These are phyloP conservation scores for Xylaria hypoxylon DNA, from an alignment of 2,329 filamentous ascomycete genomes.

Conservation along the genomic window DNA sequence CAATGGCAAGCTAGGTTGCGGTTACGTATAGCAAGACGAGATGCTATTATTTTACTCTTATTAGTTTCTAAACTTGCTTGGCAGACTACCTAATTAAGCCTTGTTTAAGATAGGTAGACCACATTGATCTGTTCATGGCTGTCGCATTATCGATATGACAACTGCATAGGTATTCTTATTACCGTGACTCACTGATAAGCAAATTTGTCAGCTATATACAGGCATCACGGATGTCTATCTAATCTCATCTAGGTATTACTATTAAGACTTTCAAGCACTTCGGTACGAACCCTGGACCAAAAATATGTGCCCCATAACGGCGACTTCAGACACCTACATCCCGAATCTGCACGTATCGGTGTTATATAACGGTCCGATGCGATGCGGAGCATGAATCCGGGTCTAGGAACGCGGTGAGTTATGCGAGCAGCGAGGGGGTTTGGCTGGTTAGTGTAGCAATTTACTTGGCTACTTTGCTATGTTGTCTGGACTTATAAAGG, in stretches of 20 bases:
- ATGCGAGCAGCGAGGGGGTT: neutral
- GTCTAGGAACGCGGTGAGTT: neutral
- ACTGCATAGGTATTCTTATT: neutral
- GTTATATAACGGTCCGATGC: conserved; percentile 12
- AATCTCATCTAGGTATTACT: no score
- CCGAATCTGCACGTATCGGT: conserved; percentile 18
- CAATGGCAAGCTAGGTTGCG: no score
- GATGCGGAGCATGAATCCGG: conserved; percentile 10
- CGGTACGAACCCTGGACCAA: neutral
- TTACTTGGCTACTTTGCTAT: conserved; percentile 11
- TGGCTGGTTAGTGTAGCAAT: neutral
- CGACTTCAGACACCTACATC: neutral
- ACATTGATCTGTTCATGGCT: neutral
- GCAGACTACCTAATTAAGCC: neutral
- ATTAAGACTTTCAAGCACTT: neutral
- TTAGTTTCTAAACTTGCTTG: neutral
- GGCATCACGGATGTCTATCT: neutral
- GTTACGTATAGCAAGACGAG: no score
- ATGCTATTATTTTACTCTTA: no score
- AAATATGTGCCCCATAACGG: neutral
- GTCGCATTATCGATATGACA: conserved; percentile 9
- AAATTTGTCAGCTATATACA: conserved; percentile 24
- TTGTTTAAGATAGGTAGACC: neutral
- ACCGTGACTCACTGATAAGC: neutral
- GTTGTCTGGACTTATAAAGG: neutral